Base-by-base conservation (phyloP, 768 basidiomycete genomes). In the Amanita muscaria region DNA sequence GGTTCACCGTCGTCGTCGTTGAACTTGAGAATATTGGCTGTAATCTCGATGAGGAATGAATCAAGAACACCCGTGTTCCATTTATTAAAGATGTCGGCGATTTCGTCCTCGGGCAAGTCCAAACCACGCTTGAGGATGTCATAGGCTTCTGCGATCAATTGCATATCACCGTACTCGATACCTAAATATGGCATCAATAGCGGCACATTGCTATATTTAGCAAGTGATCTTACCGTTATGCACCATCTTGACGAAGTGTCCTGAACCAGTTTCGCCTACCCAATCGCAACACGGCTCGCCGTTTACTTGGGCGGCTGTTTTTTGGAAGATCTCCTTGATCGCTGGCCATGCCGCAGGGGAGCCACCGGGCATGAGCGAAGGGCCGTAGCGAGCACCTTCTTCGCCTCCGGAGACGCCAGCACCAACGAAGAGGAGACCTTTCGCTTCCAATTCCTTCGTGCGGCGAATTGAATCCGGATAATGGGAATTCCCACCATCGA, bases 221-320 rank as follows among this genome's bases (percentile, higher is more conserved):
- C 32, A 56, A 47, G 48, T 43, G 53, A 48, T 61, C 60, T 58
- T 63, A 83, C 89, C 89, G 48, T 91, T 90, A 73, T 99, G 94
- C 50, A 99, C 94, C 94, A 99, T 98, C 76, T 99, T 99, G 67
- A 99, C 94, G 66, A 98, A 99, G 74, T 98, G 94, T 23, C 91
- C 93, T 38, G 88, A 73, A 48, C 92, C 96, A 50, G 82, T 84
- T 67, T 93, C 88, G 36, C 96, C 96, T 56, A 99, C 94, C 96
- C 96, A 99, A 70, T 99, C 96, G 63, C 94, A 97, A 74, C 96
- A 99, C 24, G 96, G 96, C 55, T 89, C 88, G 51, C 91, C 91
- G 44, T 89, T 74, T 50, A 85, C 88, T 63, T 98, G 91, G 48
- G 96, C 96, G 51, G 96, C 80, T 40, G 94, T 86, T 65, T 88